These are phyloP conservation scores for Trichomonas gallinae DNA, from an alignment of 208 protist genomes.

Conservation along the genomic window DNA sequence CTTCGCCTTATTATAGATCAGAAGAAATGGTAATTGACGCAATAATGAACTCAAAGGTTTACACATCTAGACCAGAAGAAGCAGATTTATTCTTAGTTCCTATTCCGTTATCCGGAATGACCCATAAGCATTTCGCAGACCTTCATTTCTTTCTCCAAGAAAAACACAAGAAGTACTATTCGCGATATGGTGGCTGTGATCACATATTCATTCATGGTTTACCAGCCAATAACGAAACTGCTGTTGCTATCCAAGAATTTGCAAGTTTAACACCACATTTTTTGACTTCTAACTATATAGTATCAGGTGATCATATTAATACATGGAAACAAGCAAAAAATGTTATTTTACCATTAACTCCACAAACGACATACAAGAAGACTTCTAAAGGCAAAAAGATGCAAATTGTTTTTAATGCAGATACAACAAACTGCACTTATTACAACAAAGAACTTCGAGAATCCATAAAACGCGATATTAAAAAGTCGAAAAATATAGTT, in stretches of 20 bases:
- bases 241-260: background rate
- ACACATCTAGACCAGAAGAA: background rate
- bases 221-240: background rate
- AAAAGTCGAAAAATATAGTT: background rate
- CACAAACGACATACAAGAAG: background rate
- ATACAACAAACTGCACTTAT: background rate
- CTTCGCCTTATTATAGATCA: background rate
- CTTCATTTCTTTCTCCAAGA: background rate
- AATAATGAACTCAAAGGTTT: background rate
- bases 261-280: background rate
- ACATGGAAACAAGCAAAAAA: background rate
- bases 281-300: background rate
- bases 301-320: background rate
- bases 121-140: background rate
- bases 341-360: background rate
- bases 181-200: background rate
- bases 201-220: background rate
- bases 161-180: background rate
- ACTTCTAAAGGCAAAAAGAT: background rate
- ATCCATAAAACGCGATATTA: background rate
- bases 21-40: background rate
- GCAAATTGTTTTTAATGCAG: background rate
- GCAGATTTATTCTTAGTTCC: constrained; percentile 1
- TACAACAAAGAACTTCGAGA: background rate
- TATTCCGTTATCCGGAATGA: background rate